Base-by-base conservation (phyloP, 139 green algal genomes). In the Auxenochlorella protothecoides region DNA sequence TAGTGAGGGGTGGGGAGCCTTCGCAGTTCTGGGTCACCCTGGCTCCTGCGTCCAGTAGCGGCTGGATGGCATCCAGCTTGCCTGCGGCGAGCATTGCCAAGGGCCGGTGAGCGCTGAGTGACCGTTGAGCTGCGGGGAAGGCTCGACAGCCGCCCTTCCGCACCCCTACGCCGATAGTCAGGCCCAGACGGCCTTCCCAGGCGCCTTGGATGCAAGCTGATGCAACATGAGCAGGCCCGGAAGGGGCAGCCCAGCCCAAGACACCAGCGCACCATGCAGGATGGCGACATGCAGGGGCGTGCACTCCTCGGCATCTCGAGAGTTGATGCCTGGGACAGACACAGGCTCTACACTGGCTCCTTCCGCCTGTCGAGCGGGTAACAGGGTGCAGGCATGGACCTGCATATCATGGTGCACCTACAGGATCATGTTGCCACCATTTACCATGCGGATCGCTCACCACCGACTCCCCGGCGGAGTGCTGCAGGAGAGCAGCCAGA, bases 221-320 rank as follows among this genome's bases (percentile, higher is more conserved):
- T 44, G 27, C 27, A 44, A 44, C 27, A 44, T 44, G 27, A 44
- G 27, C 27, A 44, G 27, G 27, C 27, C 27, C 27, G 27, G 27
- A 1, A 44, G 27, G 27, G 27, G 27, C 27, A 44, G 27, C 27
- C 27, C 27, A 44, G 27, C 27, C 27, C 27, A 44, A 11, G 9
- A 51, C 52, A 57, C 55, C 6, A 55, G 12, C 60, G 16, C 54
- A 85, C 89, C 88, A 54, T 88, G 79, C 5, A 96, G 75, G 16
- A 96, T 76, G 44, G 90, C 88, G 2, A 96, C 61, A 80, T 97
- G 90, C 63, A 97, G 70, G 0, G 91, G 87, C 10, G 89, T 92
- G 72, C 83, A 90, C 2, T 78, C 74, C 15, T 87, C 69, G 3
- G 66, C 63, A 66, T 95, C 89, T 44, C 77, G 78, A 4, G 66